Conservation (phyloP, 177 flowering plant species). For the Tripterygium wilfordii region DNA sequence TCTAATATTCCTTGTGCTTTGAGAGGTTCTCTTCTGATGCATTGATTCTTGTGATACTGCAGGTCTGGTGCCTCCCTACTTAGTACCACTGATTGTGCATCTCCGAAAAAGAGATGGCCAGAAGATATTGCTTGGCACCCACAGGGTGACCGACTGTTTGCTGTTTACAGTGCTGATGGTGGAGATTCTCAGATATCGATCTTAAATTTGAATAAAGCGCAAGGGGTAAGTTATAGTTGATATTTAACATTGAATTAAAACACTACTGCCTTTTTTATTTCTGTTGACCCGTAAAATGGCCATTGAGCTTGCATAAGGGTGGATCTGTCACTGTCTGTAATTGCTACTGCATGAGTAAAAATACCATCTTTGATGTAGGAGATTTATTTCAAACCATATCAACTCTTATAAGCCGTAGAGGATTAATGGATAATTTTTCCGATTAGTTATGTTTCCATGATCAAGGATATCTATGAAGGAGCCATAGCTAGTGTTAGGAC, state of each 20-base stretch:
- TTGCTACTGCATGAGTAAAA: too few relatives aligned
- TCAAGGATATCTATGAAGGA: too few relatives aligned
- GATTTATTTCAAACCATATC: too few relatives aligned
- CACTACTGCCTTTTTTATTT: neutral
- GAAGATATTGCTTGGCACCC: slow-evolving; percentile 98
- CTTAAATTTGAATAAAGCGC: slow-evolving; percentile 47
- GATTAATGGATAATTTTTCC: too few relatives aligned
- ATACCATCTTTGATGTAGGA: too few relatives aligned
- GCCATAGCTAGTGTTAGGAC: too few relatives aligned
- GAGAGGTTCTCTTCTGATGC: neutral
- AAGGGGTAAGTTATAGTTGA: slow-evolving; percentile 35
- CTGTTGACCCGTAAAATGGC: too few relatives aligned
- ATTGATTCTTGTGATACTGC: slow-evolving; percentile 14
- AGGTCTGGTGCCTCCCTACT: slow-evolving; percentile 66
- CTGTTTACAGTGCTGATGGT: slow-evolving; percentile 69
- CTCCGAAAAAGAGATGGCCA: slow-evolving; percentile 88
- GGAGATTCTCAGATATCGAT: slow-evolving; percentile 90
- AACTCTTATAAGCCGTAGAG: too few relatives aligned
- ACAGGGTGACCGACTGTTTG: slow-evolving; percentile 54
- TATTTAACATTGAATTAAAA: neutral
- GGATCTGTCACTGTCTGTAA: too few relatives aligned
- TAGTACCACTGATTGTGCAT: slow-evolving; percentile 59
- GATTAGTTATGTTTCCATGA: too few relatives aligned
- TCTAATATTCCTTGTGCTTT: too few relatives aligned
- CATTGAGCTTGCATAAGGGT: too few relatives aligned